Evolutionary conservation across 2,329 filamentous ascomycete species (phyloP), one percentile per base, ranked within the genome.

Genomic region (Allantophomopsis cytisporea): DNA sequence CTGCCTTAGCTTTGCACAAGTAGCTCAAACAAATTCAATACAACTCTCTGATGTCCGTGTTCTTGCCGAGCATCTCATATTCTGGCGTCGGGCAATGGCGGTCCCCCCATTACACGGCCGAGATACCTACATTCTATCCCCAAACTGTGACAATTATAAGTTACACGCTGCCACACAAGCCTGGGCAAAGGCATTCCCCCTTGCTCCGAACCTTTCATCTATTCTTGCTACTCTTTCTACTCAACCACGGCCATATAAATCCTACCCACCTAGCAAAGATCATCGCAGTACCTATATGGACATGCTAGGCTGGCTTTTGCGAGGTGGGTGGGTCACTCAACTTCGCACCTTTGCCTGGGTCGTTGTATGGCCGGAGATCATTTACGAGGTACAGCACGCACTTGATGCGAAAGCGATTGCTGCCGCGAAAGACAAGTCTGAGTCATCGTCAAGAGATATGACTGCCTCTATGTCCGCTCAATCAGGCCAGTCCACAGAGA

Each of bases 261-360:
- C 71, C 39, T 80, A 93, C 47, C 87, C 88, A 35, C 89, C 89
- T 0, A 87, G 79, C 53, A 87, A 88, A 56, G 82, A 85, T 51
- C 87, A 95, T 55, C 83, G 89, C 34, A 78, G 80, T 6, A 78
- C 80, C 2, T 98, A 95, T 57, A 80, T 96, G 59, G 75, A 84
- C 28, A 94, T 96, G 59, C 66, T 98, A 18, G 87, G 86, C 16
- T 98, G 89, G 86, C 71, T 98, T 7, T 77, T 96, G 64, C 78
- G 88, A 32, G 83, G 86, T 36, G 87, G 86, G 12, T 94, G 91
- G 83, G 88, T 95, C 1, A 94, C 84, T 1, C 88, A 95, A 57
- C 70, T 98, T 5, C 83, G 87, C 45, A 91, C 86, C 1, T 95
- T 93, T 57, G 85, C 82, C 11, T 94, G 91, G 67, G 76, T 96